Conservation (phyloP, 352 stramenopile genomes). For the Phytophthora crassamura region DNA sequence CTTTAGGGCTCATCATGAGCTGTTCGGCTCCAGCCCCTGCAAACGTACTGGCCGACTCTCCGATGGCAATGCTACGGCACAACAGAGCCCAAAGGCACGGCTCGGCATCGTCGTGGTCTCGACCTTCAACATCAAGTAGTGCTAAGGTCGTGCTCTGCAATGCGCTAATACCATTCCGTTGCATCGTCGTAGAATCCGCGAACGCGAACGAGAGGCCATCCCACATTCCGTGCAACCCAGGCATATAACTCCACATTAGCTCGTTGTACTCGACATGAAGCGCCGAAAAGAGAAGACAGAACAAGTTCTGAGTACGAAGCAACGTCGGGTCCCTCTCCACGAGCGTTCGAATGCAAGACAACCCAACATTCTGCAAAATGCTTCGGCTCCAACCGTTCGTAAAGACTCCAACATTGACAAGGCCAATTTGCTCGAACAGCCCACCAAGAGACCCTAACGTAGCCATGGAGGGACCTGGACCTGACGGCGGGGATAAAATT, state of each 20-base stretch:
- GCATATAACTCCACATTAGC: conserved; percentile 68
- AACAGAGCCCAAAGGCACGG: conserved; percentile 79
- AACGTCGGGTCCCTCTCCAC: conserved; percentile 77
- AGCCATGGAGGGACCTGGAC: conserved; percentile 6
- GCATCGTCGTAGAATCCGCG: conserved; percentile 25
- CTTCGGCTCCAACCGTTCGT: conserved; percentile 66
- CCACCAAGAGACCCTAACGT: conserved; percentile 34
- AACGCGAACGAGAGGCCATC: conserved; percentile 60
- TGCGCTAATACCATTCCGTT: conserved; percentile 44
- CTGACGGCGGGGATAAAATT: conserved; percentile 35
- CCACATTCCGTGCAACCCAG: conserved; percentile 74
- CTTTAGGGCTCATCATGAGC: conserved; percentile 81
- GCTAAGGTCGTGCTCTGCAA: conserved; percentile 69
- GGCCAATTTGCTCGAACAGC: conserved; percentile 40
- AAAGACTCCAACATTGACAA: conserved; percentile 45
- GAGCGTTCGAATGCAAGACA: conserved; percentile 82
- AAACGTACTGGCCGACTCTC: conserved; percentile 64
- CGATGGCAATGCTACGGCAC: conserved; percentile 81
- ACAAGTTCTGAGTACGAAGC: conserved; percentile 65
- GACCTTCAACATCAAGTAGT: conserved; percentile 72
- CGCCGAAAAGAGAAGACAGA: conserved; percentile 79
- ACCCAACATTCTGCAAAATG: conserved; percentile 71
- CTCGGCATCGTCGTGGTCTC: conserved; percentile 50
- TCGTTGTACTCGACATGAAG: conserved; percentile 76
- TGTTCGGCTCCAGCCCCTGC: conserved; percentile 33